A percentile compares a stretch with the other conserved stretches of the same genome.
These are phyloP conservation scores for Ambrosia trifida DNA, from an alignment of 129 eudicot genomes.

Conservation along the genomic window DNA sequence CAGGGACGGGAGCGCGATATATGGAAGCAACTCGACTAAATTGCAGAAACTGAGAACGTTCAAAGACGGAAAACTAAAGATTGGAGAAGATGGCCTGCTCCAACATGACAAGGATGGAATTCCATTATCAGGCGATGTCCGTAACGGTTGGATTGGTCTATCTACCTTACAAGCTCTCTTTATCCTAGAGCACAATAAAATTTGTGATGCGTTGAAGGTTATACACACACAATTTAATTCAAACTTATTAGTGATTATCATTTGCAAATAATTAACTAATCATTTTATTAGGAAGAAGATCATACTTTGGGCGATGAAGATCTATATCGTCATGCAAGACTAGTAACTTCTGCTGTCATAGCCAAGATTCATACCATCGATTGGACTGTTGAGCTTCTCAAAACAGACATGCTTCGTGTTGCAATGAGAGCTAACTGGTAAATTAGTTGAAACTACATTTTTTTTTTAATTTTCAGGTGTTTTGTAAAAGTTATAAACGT, in stretches of 20 bases:
- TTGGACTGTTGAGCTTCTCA: constrained; percentile 73
- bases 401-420: constrained; percentile 49
- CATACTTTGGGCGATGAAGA: constrained; percentile 47
- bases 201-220: constrained; percentile 59
- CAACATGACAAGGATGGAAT: constrained; percentile 39
- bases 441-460: neutral
- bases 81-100: constrained; percentile 57
- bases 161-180: constrained; percentile 61
- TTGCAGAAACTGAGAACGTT: constrained; percentile 48
- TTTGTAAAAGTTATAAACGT: no score
- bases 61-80: constrained; percentile 63
- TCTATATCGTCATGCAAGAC: constrained; percentile 56
- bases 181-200: constrained; percentile 54
- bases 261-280: neutral
- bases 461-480: no score
- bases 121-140: constrained; percentile 54
- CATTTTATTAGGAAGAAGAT: constrained; percentile 42
- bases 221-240: neutral
- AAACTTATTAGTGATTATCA: neutral
- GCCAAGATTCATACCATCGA: constrained; percentile 76
- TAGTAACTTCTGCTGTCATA: constrained; percentile 63
- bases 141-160: constrained; percentile 62
- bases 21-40: constrained; percentile 43
- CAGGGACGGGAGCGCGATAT: constrained; percentile 64
- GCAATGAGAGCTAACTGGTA: constrained; percentile 68